A percentile compares a stretch with the other conserved stretches of the same genome.
Evolutionary conservation across 805 yeast species (phyloP).

Genomic region (Grigorovia jiainica): DNA sequence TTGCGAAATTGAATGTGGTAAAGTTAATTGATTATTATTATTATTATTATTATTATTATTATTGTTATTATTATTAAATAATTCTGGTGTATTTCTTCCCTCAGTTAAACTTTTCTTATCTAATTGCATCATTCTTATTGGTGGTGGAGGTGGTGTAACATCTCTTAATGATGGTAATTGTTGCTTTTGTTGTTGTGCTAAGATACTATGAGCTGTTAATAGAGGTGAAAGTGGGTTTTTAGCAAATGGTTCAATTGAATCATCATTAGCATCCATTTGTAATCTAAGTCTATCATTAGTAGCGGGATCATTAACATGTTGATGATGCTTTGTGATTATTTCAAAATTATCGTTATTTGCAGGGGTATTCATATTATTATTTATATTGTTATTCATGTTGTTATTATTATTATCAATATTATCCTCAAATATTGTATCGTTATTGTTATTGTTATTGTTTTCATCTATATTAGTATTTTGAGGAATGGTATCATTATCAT

Average conservation of each 20-base stretch:
- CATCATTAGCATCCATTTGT: neutral
- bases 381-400: neutral
- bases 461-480: neutral
- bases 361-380: no score
- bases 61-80: neutral
- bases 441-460: neutral
- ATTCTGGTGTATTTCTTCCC: neutral
- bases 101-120: constrained; percentile 1
- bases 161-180: neutral
- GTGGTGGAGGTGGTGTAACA: neutral
- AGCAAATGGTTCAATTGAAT: no score
- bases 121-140: neutral
- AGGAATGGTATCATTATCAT: no score
- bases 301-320: neutral
- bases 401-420: neutral
- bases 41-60: no score
- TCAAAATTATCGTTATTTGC: neutral
- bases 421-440: no score
- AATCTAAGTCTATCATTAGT: neutral
- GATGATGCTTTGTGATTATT: neutral
- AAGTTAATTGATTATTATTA: no score
- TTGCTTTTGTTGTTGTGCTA: neutral
- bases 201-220: neutral
- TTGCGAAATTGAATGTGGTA: neutral
- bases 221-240: neutral